These are phyloP conservation scores for Haplosporangium sp. DNA, from an alignment of 371 early-diverging fungal species.

Conservation along the genomic window DNA sequence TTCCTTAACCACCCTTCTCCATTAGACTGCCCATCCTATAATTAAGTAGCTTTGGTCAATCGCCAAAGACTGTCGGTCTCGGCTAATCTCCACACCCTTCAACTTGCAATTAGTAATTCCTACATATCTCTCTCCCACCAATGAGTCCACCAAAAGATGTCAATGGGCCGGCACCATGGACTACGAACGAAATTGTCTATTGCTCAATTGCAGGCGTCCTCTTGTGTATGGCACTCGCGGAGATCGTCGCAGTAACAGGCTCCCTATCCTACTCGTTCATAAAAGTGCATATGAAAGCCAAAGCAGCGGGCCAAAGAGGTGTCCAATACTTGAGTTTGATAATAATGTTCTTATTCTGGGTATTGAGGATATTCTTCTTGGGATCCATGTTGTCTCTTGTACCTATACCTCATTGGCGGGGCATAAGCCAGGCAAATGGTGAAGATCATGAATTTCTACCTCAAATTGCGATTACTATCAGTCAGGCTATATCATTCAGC, in stretches of 20 bases:
- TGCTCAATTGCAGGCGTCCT: neutral
- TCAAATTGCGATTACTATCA: neutral
- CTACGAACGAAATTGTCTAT: neutral
- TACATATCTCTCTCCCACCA: neutral
- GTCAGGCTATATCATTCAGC: constrained; percentile 16
- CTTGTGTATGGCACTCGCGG: constrained; percentile 24
- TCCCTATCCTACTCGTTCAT: constrained; percentile 29
- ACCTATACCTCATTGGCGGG: constrained; percentile 29
- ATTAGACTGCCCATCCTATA: no score
- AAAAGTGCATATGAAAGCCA: constrained; percentile 31
- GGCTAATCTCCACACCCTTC: neutral
- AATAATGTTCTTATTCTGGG: constrained; percentile 16
- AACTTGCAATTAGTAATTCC: neutral
- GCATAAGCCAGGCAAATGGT: neutral
- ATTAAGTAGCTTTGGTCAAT: no score
- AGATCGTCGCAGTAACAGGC: constrained; percentile 30
- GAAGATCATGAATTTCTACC: constrained; percentile 16
- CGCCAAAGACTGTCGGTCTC: no score
- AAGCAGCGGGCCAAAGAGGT: constrained; percentile 18
- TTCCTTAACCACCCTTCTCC: no score
- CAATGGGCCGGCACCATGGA: neutral
- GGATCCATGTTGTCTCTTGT: constrained; percentile 23
- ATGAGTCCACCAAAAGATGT: neutral
- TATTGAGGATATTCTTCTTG: constrained; percentile 16
- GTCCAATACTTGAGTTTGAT: constrained; percentile 26